A percentile compares a stretch with the other conserved stretches of the same genome.
Evolutionary conservation across 768 basidiomycete genomes (phyloP).

Genomic region (Holtermanniella nyarrowii): DNA sequence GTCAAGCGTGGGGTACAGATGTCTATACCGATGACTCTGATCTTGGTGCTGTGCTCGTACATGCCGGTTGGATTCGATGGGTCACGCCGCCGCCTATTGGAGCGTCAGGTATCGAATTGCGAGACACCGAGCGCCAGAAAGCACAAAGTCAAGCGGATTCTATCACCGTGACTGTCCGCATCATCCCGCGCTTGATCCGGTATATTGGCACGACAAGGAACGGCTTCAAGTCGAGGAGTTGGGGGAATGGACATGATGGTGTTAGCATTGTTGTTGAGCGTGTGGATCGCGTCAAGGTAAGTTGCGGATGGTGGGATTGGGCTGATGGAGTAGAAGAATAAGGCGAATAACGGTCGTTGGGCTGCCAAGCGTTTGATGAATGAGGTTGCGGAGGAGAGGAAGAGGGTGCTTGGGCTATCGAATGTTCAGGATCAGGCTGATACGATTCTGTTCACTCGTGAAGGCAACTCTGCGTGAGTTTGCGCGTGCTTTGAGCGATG

Average conservation of each 20-base stretch:
- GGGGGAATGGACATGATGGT: constrained; percentile 46
- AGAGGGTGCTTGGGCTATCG: background rate
- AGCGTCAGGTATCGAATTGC: background rate
- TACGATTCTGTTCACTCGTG: background rate
- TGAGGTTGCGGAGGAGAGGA: background rate
- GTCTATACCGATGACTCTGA: constrained; percentile 47
- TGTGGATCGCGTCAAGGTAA: constrained; percentile 36
- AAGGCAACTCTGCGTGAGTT: background rate
- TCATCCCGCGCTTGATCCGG: constrained; percentile 40
- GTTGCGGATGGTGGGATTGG: constrained; percentile 6
- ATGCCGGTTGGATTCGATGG: constrained; percentile 43
- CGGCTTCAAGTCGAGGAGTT: constrained; percentile 40
- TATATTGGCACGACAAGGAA: constrained; percentile 40
- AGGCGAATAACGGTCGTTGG: background rate
- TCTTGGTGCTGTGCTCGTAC: constrained; percentile 40
- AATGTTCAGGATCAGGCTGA: constrained; percentile 1
- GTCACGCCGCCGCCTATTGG: background rate
- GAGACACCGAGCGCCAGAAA: constrained; percentile 1
- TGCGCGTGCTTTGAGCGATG: background rate
- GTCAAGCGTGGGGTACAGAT: constrained; percentile 44
- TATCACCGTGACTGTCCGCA: constrained; percentile 35
- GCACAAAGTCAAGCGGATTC: constrained; percentile 13
- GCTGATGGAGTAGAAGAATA: background rate
- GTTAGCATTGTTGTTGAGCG: constrained; percentile 41
- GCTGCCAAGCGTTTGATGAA: background rate